Evolutionary conservation across 441 rosid genomes (phyloP).

Genomic region (Hura crepitans): DNA sequence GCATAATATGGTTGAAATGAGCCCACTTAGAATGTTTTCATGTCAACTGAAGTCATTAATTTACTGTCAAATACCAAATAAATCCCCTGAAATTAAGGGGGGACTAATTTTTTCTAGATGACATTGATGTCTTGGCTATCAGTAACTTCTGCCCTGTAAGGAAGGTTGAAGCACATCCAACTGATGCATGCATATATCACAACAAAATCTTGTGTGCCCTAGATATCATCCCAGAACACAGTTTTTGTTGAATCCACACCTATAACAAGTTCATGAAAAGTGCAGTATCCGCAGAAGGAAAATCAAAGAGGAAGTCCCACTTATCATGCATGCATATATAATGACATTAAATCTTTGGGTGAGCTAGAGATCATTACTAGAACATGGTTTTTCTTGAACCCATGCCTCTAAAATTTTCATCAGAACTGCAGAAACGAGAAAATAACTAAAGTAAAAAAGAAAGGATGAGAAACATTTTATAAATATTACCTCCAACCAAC

Average conservation of each 20-base stretch:
- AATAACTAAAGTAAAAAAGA: neutral
- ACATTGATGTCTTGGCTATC: neutral
- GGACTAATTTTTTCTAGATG: neutral
- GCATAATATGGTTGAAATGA: no score
- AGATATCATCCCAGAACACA: neutral
- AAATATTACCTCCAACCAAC: conserved; percentile 87
- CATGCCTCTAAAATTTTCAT: neutral
- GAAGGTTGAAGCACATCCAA: neutral
- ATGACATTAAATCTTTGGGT: neutral
- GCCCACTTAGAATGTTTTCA: no score
- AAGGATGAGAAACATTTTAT: conserved; percentile 4
- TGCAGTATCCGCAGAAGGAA: neutral
- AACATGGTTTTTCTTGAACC: neutral
- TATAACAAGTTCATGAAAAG: neutral
- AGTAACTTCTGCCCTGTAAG: neutral
- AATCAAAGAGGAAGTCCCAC: neutral
- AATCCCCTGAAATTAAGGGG: neutral
- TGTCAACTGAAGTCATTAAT: no score
- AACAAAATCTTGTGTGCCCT: neutral
- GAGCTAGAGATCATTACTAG: neutral
- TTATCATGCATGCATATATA: neutral
- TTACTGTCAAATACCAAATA: neutral
- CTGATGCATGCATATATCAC: neutral
- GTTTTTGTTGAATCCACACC: neutral
- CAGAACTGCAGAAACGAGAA: neutral